phyloP scores from a whole-genome alignment of 306 rosid species.

The Mimosa bimucronata region DNA sequence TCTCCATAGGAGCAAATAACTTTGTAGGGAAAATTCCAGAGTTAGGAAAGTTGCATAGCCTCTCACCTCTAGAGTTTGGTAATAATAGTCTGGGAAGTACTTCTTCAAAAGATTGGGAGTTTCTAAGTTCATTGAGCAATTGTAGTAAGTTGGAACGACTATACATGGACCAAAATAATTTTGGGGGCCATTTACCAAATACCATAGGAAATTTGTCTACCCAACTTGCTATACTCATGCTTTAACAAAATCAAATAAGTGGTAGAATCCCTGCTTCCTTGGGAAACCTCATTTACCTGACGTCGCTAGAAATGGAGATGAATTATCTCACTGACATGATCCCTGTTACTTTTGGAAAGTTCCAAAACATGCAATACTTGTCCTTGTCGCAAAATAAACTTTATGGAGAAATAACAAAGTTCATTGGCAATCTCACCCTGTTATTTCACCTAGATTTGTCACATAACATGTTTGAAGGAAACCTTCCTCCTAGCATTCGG shows the following conservation, averaged over 20 bases:
- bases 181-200: not conserved
- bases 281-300: not conserved
- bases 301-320: accelerated
- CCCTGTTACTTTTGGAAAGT: not conserved
- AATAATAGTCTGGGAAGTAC: not conserved
- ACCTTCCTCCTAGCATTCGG: not conserved
- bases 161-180: accelerated
- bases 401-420: not conserved
- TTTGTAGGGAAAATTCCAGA: conserved; percentile 14
- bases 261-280: not conserved
- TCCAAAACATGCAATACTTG: not conserved
- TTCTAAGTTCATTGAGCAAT: not conserved
- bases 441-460: not conserved
- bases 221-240: accelerated
- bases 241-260: not conserved
- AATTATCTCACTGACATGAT: not conserved
- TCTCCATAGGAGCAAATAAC: not conserved
- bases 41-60: conserved; percentile 8
- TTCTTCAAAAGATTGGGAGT: not conserved
- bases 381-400: not conserved
- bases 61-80: accelerated
- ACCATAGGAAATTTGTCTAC: not conserved
- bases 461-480: not conserved
- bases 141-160: not conserved
- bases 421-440: not conserved